phyloP scores from a whole-genome alignment of 306 rosid species.

The Neltuma alba region DNA sequence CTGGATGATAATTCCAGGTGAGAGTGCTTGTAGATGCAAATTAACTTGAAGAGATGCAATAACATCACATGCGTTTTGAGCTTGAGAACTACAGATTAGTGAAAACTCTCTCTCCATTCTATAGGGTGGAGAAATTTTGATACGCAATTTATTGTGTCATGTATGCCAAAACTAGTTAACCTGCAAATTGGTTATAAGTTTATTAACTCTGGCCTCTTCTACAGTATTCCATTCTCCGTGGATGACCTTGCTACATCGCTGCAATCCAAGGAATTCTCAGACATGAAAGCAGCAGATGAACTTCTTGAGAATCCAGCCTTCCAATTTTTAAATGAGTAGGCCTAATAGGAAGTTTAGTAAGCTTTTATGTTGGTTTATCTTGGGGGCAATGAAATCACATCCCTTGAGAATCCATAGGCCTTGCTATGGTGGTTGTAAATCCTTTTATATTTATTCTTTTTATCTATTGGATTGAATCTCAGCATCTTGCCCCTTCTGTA shows the following conservation, averaged over 20 bases:
- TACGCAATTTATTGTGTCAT: not conserved
- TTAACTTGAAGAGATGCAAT: slow-evolving; percentile 13
- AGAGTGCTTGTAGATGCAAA: slow-evolving; percentile 32
- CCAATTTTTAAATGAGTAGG: slow-evolving; percentile 89
- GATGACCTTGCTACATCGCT: slow-evolving; percentile 89
- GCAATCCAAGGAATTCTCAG: slow-evolving; percentile 88
- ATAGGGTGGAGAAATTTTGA: slow-evolving; percentile 1
- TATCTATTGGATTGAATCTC: slow-evolving; percentile 38
- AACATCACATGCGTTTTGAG: slow-evolving; percentile 18
- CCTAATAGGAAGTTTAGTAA: slow-evolving; percentile 49
- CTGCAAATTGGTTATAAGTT: not conserved
- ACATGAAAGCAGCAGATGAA: slow-evolving; percentile 81
- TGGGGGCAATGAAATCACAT: slow-evolving; percentile 42
- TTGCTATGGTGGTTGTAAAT: slow-evolving; percentile 67
- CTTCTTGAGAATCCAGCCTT: slow-evolving; percentile 90
- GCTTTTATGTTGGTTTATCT: slow-evolving; percentile 37
- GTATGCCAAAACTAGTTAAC: not conserved
- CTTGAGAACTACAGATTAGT: slow-evolving; percentile 14
- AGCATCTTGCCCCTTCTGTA: slow-evolving; percentile 51
- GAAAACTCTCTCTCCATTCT: slow-evolving; percentile 14
- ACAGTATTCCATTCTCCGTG: slow-evolving; percentile 96
- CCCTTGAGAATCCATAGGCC: slow-evolving; percentile 27
- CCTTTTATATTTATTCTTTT: slow-evolving; percentile 31
- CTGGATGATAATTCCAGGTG: slow-evolving; percentile 90
- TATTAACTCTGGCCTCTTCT: slow-evolving; percentile 20